Conservation (phyloP, 768 basidiomycete genomes). For the Lanmaoa rubissima region DNA sequence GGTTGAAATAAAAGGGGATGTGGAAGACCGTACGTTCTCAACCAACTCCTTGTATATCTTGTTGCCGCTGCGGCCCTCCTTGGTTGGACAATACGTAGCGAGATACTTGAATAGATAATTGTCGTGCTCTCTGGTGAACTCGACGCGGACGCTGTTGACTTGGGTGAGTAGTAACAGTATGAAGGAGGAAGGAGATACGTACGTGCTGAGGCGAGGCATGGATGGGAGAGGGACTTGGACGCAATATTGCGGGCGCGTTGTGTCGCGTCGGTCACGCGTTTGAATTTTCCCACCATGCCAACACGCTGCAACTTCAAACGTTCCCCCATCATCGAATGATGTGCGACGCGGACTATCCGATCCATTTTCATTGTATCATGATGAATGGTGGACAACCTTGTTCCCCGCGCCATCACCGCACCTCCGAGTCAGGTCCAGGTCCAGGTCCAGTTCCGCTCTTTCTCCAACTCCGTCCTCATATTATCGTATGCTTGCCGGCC, state of each 20-base stretch:
- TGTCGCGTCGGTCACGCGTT: constrained; percentile 4
- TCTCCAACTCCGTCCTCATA: not conserved
- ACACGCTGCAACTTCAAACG: not conserved
- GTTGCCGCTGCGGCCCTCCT: constrained; percentile 45
- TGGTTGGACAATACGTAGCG: constrained; percentile 44
- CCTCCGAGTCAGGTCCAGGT: no score
- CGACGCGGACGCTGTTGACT: constrained; percentile 18
- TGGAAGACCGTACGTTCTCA: constrained; percentile 41
- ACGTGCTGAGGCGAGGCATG: constrained; percentile 4
- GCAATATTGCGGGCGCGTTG: not conserved
- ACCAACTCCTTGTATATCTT: constrained; percentile 42
- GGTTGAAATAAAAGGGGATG: not conserved
- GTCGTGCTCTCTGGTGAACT: constrained; percentile 43
- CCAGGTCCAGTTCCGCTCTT: not conserved
- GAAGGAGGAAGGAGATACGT: not conserved
- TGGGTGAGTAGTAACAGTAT: not conserved
- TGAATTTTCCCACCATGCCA: not conserved
- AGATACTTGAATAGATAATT: constrained; percentile 44
- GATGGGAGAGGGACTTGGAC: no score
- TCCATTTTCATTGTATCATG: not conserved
- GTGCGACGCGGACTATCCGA: no score
- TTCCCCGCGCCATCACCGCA: not conserved
- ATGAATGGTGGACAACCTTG: no score
- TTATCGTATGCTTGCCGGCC: not conserved
- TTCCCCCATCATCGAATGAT: not conserved